phyloP scores from a whole-genome alignment of 371 early-diverging fungal species.

The Batkoa obscura region DNA sequence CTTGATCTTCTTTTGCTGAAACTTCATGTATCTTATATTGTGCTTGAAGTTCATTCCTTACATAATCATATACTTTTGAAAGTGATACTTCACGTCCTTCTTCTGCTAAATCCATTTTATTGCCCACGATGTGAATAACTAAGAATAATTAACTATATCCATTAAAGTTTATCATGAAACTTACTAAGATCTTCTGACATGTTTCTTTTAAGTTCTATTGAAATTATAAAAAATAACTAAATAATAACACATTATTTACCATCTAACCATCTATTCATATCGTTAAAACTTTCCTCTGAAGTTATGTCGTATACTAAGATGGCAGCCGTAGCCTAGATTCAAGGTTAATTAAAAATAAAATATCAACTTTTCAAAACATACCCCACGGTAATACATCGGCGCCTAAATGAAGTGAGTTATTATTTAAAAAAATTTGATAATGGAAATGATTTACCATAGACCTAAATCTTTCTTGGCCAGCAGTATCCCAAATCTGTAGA shows the following conservation, averaged over 20 bases:
- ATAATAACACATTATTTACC: conserved; percentile 12
- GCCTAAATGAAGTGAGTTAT: conserved; percentile 14
- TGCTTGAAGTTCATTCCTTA: conserved; percentile 29
- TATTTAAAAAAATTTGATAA: not conserved
- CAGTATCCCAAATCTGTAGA: conserved; percentile 51
- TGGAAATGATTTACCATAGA: conserved; percentile 18
- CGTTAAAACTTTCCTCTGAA: conserved; percentile 32
- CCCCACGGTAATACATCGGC: conserved; percentile 62
- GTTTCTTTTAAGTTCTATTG: conserved; percentile 42
- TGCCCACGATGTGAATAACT: conserved; percentile 55
- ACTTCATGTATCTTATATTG: conserved; percentile 43
- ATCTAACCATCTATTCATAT: conserved; percentile 43
- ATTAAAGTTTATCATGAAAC: not conserved
- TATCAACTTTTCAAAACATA: conserved; percentile 15
- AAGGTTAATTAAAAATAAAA: not conserved
- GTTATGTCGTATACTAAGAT: conserved; percentile 43
- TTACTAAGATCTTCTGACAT: conserved; percentile 39
- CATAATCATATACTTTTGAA: conserved; percentile 33
- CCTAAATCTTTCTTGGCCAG: conserved; percentile 46
- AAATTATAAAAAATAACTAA: conserved; percentile 1
- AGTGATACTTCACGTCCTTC: conserved; percentile 32
- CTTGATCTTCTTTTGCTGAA: conserved; percentile 50
- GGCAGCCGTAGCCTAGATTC: conserved; percentile 33
- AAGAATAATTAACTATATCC: conserved; percentile 11
- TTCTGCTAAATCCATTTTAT: conserved; percentile 48